phyloP scores from a whole-genome alignment of 2,329 filamentous ascomycete species.

The Exophiala lecanii-corni region DNA sequence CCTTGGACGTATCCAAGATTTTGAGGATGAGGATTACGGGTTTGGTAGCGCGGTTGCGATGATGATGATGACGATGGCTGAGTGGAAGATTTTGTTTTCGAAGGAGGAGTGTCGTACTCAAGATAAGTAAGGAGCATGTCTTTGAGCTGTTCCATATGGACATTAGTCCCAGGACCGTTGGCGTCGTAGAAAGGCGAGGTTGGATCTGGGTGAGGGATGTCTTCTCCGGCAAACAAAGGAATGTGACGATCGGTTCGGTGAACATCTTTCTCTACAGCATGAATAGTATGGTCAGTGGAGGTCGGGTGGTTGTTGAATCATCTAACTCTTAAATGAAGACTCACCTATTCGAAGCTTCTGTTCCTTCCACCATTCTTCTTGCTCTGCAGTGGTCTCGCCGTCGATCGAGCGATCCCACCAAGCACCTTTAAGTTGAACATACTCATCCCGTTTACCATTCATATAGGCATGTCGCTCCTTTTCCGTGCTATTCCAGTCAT shows the following conservation, averaged over 20 bases:
- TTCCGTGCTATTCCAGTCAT: conserved; percentile 84
- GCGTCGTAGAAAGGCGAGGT: conserved; percentile 89
- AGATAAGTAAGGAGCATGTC: conserved; percentile 99
- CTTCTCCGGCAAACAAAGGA: conserved; percentile 92
- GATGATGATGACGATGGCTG: conserved; percentile 3
- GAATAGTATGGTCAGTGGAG: conserved; percentile 43
- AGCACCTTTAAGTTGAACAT: conserved; percentile 83
- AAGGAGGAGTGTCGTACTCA: conserved; percentile 67
- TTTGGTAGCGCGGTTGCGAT: conserved; percentile 12
- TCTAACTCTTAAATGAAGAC: conserved; percentile 36
- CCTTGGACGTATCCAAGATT: conserved; percentile 96
- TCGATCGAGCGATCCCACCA: conserved; percentile 97
- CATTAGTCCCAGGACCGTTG: conserved; percentile 86
- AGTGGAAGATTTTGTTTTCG: conserved; percentile 3
- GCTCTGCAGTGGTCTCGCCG: conserved; percentile 70
- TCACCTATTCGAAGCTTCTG: conserved; percentile 89
- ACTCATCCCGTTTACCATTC: conserved; percentile 85
- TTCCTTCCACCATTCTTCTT: conserved; percentile 95
- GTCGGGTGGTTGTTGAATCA: conserved; percentile 37
- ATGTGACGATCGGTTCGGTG: conserved; percentile 94
- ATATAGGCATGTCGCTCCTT: conserved; percentile 80
- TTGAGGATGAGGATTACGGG: conserved; percentile 38
- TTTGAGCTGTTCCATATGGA: conserved; percentile 97
- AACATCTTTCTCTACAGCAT: conserved; percentile 84
- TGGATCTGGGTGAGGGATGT: conserved; percentile 92